Evolutionary conservation across 805 yeast genomes (phyloP), one percentile per base, ranked within the genome.

Genomic region (Pichia sporocuriosa): DNA sequence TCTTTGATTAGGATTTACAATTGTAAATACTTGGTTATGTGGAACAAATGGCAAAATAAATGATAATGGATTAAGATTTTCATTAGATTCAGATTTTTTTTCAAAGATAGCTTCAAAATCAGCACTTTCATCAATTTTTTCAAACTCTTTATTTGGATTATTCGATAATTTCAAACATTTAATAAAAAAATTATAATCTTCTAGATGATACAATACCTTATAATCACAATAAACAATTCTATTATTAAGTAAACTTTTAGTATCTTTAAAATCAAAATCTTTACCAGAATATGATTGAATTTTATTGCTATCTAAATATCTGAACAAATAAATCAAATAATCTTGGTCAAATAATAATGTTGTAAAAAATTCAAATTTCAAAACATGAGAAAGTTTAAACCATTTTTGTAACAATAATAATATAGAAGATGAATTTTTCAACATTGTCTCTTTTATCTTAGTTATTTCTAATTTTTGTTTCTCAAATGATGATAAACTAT

Each of bases 381-480:
- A 58, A 2, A 87, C 65, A 57, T 93, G 96, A 34, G 77, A 81
- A 9, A 72, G 58, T 55, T 84, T 84, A 57, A 85, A 81, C 96
- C 97, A 89, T 52, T 72, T 73, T 26, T 81, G 56, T 17, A 93
- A 55, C 17, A 75, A 51, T 10, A 64, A 51, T 1, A 86, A 42
- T 1, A 78, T 70, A 2, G 75, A 73, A 0, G 81, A 66, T 2
- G 81, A 64, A 4, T 81, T 73, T 49, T 79, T 82, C 39, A 81
- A 53, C 1, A 80, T 65, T 3, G 76, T 62, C 51, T 84, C 90
- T 48, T 80, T 81, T n/a, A 75, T 65, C 47, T 81, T 69, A 5
- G 68, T 46, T 2, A 78, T 65, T 49, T 81, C 88, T 17, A 78
- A 61, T 46, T 71, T 70, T 42, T 65, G 72, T 26, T 50, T 59